Evolutionary conservation across 169 alveolate species (phyloP).

Genomic region (Babesia ovata): DNA sequence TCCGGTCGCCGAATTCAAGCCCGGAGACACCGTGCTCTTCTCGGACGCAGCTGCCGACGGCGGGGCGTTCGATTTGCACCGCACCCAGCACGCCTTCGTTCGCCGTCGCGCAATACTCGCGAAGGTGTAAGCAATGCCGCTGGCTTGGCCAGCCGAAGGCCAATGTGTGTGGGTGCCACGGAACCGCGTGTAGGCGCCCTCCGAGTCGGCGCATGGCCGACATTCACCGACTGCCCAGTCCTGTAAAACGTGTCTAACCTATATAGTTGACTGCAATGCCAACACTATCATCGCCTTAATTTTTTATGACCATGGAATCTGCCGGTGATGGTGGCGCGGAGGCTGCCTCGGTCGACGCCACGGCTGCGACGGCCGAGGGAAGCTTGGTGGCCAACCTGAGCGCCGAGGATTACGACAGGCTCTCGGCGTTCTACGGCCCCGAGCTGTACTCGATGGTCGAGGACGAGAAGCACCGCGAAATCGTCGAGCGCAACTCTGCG

Average conservation of each 20-base stretch:
- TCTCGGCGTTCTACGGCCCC: slow-evolving; percentile 57
- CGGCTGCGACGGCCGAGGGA: not conserved
- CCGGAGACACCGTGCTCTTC: slow-evolving; percentile 59
- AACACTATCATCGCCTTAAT: slow-evolving; percentile 1
- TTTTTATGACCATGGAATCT: slow-evolving; percentile 1
- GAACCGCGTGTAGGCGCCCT: no score
- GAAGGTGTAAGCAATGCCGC: slow-evolving; percentile 21
- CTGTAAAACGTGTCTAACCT: not conserved
- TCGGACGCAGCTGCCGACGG: slow-evolving; percentile 53
- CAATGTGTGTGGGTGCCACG: not conserved
- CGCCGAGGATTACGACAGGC: slow-evolving; percentile 32
- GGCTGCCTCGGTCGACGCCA: not conserved
- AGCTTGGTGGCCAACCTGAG: slow-evolving; percentile 38
- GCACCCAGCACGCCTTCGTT: slow-evolving; percentile 53
- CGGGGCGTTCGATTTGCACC: slow-evolving; percentile 46
- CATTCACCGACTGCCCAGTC: no score
- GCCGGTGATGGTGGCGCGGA: not conserved
- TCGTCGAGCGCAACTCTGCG: slow-evolving; percentile 47
- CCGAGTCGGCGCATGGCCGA: no score
- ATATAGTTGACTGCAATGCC: not conserved
- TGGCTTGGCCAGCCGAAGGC: not conserved
- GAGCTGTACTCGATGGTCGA: slow-evolving; percentile 64
- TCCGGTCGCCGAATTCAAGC: slow-evolving; percentile 47
- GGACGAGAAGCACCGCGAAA: slow-evolving; percentile 48
- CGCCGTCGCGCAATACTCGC: slow-evolving; percentile 59